Percentiles rank a stretch among this genome's conserved stretches.
Evolutionary conservation across 352 stramenopile species (phyloP).

Genomic region (Phytophthora pistaciae): DNA sequence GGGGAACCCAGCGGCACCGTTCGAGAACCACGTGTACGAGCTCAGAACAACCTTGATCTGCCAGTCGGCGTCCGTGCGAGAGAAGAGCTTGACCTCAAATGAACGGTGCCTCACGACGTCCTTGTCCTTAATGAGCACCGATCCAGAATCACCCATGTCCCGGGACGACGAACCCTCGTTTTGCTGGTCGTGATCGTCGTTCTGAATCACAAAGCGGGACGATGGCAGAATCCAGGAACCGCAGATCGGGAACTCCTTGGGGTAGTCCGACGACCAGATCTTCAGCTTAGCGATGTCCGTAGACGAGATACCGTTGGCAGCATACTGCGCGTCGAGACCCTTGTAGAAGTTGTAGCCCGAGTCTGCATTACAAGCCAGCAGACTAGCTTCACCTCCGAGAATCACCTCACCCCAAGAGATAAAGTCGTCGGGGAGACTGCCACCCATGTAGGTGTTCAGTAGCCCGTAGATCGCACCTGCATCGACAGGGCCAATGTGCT

Average conservation of each 20-base stretch:
- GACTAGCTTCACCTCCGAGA: conserved; percentile 39
- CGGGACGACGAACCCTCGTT: conserved; percentile 53
- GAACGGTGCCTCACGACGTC: conserved; percentile 55
- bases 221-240: conserved; percentile 71
- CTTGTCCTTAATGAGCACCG: conserved; percentile 62
- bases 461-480: conserved; percentile 57
- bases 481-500: conserved; percentile 70
- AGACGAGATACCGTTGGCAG: conserved; percentile 51
- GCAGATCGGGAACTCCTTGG: conserved; percentile 60
- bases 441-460: conserved; percentile 67
- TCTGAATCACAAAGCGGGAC: conserved; percentile 76
- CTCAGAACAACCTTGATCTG: conserved; percentile 74
- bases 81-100: conserved; percentile 75
- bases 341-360: conserved; percentile 76
- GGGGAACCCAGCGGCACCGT: conserved; percentile 64
- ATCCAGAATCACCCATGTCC: conserved; percentile 66
- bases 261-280: conserved; percentile 83
- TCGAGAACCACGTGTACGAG: conserved; percentile 65
- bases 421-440: conserved; percentile 66
- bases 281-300: conserved; percentile 77
- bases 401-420: conserved; percentile 70
- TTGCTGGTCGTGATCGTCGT: conserved; percentile 83
- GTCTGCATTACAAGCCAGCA: conserved; percentile 64
- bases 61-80: conserved; percentile 63
- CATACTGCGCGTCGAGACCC: conserved; percentile 55